phyloP scores from a whole-genome alignment of 176 grass and related monocot species.

The Cocos nucifera region DNA sequence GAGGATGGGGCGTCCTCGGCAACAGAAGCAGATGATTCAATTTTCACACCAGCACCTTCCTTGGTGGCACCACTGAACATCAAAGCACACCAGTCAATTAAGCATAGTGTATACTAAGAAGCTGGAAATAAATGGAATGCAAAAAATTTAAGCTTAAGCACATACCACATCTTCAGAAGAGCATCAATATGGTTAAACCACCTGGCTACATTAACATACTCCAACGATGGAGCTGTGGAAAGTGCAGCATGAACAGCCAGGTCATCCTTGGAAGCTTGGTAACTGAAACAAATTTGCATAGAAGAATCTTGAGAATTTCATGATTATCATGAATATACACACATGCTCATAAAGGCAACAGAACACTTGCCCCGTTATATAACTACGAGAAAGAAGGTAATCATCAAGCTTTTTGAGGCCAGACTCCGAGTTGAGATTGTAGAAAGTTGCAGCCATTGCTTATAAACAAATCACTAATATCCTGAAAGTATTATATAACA shows the following conservation, averaged over 20 bases:
- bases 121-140: neutral
- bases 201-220: conserved; percentile 64
- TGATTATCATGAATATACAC: too few relatives aligned
- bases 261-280: conserved; percentile 98
- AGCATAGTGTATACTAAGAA: neutral
- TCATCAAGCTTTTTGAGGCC: conserved; percentile 84
- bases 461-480: conserved; percentile 11
- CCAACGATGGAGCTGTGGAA: conserved; percentile 32
- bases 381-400: conserved; percentile 74
- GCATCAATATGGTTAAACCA: conserved; percentile 92
- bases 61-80: conserved; percentile 40
- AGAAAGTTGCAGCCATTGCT: conserved; percentile 63
- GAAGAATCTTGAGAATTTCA: neutral
- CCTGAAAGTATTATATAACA: too few relatives aligned
- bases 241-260: conserved; percentile 58
- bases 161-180: conserved; percentile 73
- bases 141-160: neutral
- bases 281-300: conserved; percentile 31
- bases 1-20: conserved; percentile 31
- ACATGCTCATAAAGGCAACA: too few relatives aligned
- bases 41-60: conserved; percentile 63
- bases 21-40: conserved; percentile 46
- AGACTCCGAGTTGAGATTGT: conserved; percentile 41
- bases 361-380: conserved; percentile 60
- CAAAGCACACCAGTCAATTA: neutral